Base-by-base conservation (phyloP, 331 rosid species). In the Erythrophleum ivorense region DNA sequence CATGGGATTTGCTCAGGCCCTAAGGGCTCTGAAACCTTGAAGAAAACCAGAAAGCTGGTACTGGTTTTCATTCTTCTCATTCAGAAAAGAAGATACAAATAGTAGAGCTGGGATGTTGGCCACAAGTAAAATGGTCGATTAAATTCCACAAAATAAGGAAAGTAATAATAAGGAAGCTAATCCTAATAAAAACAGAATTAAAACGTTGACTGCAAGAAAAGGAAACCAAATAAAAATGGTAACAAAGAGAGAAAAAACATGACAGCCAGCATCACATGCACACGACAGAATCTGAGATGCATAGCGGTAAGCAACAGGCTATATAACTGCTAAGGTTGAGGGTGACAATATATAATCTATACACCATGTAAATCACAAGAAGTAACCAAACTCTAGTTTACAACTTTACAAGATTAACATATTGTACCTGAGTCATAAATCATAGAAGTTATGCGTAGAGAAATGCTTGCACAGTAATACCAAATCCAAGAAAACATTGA, bases 381-480 rank as follows among this genome's bases (percentile, higher is more conserved):
- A 64, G 66, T 49, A 70, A 70, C 15, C 58, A 19, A 73, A 76
- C 69, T 64, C 24, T 14, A 62, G 41, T 48, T 71, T 74, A 82
- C 81, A 86, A 57, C 38, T 68, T 55, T 2, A 65, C 3, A 82
- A 18, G 76, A 64, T 5, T 62, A 31, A 40, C 45, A 73, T 31
- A 38, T 52, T 68, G 58, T 21, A n/a, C 58, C 19, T 29, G 58
- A 65, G 45, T 34, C 11, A 63, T 14, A 41, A 64, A 33, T 64
- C 24, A 64, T 4, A 14, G 38, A 64, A 67, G 73, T 19, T 41
- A 67, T 19, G 13, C 13, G 48, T 55, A 53, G 59, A 64, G 69
- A 66, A 64, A 68, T 40, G 65, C 49, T 13, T 8, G 18, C 45
- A 64, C 80, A 7, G 8, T 34, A 72, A 75, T 75, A 43, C 50